Percentiles rank a stretch among this genome's conserved stretches.
Evolutionary conservation across 352 stramenopile species (phyloP).

Genomic region (Thraustochytrium striatum): DNA sequence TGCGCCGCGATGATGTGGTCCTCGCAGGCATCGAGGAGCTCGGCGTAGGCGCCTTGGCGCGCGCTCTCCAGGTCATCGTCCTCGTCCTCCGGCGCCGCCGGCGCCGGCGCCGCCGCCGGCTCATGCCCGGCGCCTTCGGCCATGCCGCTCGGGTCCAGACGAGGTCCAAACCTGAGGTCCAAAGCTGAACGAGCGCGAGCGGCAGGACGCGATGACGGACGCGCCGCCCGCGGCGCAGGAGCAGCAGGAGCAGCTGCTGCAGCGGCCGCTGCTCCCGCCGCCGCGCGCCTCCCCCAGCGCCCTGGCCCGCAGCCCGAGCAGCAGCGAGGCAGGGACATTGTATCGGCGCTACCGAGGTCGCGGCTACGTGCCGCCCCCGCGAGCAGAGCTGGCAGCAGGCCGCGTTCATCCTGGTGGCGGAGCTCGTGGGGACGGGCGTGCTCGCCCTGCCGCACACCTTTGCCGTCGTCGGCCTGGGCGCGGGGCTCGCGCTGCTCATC

Average conservation of each 20-base stretch:
- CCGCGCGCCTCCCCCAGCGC: not conserved
- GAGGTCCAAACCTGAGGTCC: not conserved
- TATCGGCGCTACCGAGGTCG: not conserved
- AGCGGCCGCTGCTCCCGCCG: not conserved
- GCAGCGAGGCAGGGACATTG: too few species aligned
- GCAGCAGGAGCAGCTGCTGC: not conserved
- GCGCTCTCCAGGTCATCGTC: not conserved
- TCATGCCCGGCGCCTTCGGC: not conserved
- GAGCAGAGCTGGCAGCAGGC: conserved; percentile 32
- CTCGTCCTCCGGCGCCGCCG: not conserved
- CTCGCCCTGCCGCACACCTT: conserved; percentile 38
- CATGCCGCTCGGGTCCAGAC: not conserved
- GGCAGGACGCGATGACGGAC: not conserved
- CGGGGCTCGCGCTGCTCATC: not conserved
- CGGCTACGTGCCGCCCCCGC: conserved; percentile 34
- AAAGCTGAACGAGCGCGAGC: not conserved
- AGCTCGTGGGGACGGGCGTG: conserved; percentile 37
- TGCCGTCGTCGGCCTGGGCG: conserved; percentile 2
- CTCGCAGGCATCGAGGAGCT: too few species aligned
- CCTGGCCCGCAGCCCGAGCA: too few species aligned
- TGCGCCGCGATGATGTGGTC: too few species aligned
- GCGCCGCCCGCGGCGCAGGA: not conserved
- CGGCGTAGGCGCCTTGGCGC: too few species aligned
- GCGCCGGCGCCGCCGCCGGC: not conserved
- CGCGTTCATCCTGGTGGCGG: conserved; percentile 28